These are phyloP conservation scores for Mesotaenium endlicherianum DNA, from an alignment of 139 green algal genomes.

Conservation along the genomic window DNA sequence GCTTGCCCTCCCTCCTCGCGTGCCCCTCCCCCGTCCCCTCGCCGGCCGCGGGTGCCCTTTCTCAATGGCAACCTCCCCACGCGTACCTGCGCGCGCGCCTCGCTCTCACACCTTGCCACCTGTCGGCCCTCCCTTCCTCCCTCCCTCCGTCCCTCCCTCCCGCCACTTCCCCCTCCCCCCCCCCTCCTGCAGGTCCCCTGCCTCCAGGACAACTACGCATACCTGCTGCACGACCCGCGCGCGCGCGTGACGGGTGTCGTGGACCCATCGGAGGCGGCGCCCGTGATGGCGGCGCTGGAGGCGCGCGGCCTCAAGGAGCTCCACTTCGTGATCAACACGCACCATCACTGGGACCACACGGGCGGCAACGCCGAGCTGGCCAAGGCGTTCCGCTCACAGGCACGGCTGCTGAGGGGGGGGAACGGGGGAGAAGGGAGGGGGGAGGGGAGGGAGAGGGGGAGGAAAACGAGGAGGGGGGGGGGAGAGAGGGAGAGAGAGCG, in stretches of 20 bases:
- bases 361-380: slow-evolving; percentile 52
- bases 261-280: slow-evolving; percentile 51
- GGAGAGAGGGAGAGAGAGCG: too few relatives aligned
- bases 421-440: too few relatives aligned
- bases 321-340: slow-evolving; percentile 59
- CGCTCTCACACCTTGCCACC: not conserved
- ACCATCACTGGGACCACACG: slow-evolving; percentile 58
- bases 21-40: too few relatives aligned
- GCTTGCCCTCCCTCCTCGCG: too few relatives aligned
- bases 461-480: too few relatives aligned
- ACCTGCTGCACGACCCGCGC: slow-evolving; percentile 51
- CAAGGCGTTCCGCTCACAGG: too few relatives aligned
- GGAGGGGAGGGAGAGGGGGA: too few relatives aligned
- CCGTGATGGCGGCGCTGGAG: slow-evolving; percentile 39
- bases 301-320: slow-evolving; percentile 12
- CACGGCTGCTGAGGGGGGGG: too few relatives aligned
- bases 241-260: slow-evolving; percentile 46
- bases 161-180: not conserved
- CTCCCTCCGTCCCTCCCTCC: not conserved
- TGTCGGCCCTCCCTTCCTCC: not conserved
- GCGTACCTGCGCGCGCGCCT: not conserved
- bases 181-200: slow-evolving; percentile 48
- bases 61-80: too few relatives aligned
- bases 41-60: too few relatives aligned
- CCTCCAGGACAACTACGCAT: slow-evolving; percentile 62